Conservation (phyloP, 2,329 filamentous ascomycete species). For the Dactylellina parvicollis region DNA sequence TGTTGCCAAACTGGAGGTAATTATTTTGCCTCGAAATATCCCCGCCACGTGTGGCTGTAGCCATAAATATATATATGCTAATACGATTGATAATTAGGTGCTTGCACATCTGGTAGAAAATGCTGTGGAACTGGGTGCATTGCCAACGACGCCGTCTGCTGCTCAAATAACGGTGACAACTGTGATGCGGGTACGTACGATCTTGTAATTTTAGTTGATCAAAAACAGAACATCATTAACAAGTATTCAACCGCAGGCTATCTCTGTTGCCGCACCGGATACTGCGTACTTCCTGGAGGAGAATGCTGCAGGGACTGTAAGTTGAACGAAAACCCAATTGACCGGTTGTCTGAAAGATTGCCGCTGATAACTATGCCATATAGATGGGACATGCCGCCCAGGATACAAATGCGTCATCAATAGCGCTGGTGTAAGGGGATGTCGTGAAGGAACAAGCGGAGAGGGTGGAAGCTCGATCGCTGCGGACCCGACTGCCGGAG, state of each 20-base stretch:
- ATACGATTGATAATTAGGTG: slow-evolving; percentile 14
- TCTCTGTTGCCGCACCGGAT: slow-evolving; percentile 47
- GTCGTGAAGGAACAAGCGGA: slow-evolving; percentile 25
- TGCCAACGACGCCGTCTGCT: slow-evolving; percentile 12
- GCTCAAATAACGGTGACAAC: slow-evolving; percentile 22
- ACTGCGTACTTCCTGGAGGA: slow-evolving; percentile 40
- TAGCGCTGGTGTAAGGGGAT: slow-evolving; percentile 44
- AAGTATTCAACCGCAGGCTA: slow-evolving; percentile 15
- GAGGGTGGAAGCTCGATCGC: slow-evolving; percentile 40
- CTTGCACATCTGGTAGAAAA: slow-evolving; percentile 38
- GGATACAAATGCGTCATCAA: slow-evolving; percentile 50
- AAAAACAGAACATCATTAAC: neutral
- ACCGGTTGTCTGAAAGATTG: neutral
- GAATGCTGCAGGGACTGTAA: slow-evolving; percentile 50
- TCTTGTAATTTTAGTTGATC: neutral
- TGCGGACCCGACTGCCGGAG: slow-evolving; percentile 27
- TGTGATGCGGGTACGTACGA: slow-evolving; percentile 24
- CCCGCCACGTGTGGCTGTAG: neutral
- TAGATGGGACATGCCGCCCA: slow-evolving; percentile 47
- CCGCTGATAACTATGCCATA: neutral
- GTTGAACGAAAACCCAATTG: neutral
- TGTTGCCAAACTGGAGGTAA: slow-evolving; percentile 47
- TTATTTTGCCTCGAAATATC: neutral
- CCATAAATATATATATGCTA: slow-evolving; percentile 1
- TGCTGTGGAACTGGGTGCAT: slow-evolving; percentile 49